Evolutionary conservation across 2,329 filamentous ascomycete species (phyloP).

Genomic region (Pseudocercospora eumusae): DNA sequence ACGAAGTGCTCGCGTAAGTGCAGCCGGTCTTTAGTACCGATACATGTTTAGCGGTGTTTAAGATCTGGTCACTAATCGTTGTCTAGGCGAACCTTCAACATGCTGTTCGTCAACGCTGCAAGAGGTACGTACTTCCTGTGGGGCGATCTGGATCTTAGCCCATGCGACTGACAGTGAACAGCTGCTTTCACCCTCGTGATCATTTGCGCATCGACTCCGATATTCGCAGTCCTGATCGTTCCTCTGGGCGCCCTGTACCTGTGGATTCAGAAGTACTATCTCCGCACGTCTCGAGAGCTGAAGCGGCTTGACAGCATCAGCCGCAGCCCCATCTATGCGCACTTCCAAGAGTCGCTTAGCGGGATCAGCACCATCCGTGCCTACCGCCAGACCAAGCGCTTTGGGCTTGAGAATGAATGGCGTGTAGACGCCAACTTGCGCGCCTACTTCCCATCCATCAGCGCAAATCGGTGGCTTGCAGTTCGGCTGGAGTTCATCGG

Average conservation of each 20-base stretch:
- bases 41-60: constrained; percentile 10
- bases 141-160: constrained; percentile 13
- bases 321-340: constrained; percentile 93
- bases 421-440: constrained; percentile 91
- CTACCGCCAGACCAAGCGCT: constrained; percentile 84
- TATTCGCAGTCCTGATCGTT: constrained; percentile 77
- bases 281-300: constrained; percentile 91
- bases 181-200: constrained; percentile 78
- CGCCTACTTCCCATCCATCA: constrained; percentile 95
- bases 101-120: constrained; percentile 62
- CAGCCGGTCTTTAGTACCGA: constrained; percentile 24
- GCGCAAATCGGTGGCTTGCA: constrained; percentile 85
- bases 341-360: constrained; percentile 95
- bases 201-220: constrained; percentile 78
- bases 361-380: constrained; percentile 94
- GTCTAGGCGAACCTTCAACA: constrained; percentile 82
- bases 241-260: constrained; percentile 81
- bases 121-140: constrained; percentile 46
- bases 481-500: constrained; percentile 94
- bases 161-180: constrained; percentile 31
- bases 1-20: constrained; percentile 79
- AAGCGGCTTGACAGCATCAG: constrained; percentile 95
- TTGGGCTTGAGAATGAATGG: constrained; percentile 94
- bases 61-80: constrained; percentile 34
- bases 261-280: constrained; percentile 94